phyloP scores from a whole-genome alignment of 2,329 filamentous ascomycete genomes.

The Myotisia sp. region DNA sequence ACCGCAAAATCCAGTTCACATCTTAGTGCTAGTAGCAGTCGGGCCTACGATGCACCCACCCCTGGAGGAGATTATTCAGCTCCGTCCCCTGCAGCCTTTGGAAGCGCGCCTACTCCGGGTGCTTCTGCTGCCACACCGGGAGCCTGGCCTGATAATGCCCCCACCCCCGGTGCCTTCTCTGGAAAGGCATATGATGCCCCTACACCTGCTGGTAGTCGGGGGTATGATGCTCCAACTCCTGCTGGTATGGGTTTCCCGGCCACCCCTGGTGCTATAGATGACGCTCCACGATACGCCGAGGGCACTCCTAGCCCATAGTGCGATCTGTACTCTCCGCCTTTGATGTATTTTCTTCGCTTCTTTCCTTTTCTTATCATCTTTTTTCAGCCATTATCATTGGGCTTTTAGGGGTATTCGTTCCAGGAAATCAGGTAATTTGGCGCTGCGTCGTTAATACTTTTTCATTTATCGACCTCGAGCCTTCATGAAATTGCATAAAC shows the following conservation, averaged over 20 bases:
- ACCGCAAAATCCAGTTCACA: constrained; percentile 17
- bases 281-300: constrained; percentile 31
- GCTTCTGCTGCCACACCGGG: constrained; percentile 44
- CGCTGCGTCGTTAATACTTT: too few relatives aligned
- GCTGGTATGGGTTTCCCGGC: constrained; percentile 22
- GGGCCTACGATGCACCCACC: constrained; percentile 58
- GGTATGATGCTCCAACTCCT: constrained; percentile 37
- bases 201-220: constrained; percentile 24
- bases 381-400: too few relatives aligned
- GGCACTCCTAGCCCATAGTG: constrained; percentile 28
- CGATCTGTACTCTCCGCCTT: too few relatives aligned
- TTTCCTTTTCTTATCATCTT: constrained; percentile 1
- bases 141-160: constrained; percentile 31
- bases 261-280: constrained; percentile 27
- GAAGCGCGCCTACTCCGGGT: constrained; percentile 51
- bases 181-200: constrained; percentile 22
- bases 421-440: too few relatives aligned
- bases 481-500: too few relatives aligned
- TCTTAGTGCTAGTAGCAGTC: constrained; percentile 18
- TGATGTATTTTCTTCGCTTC: not conserved
- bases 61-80: constrained; percentile 53
- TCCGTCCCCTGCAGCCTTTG: constrained; percentile 47
- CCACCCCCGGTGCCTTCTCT: constrained; percentile 29
- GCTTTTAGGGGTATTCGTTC: too few relatives aligned
- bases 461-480: too few relatives aligned